Conservation (phyloP, 805 yeast species). For the Lipomyces sp. region DNA sequence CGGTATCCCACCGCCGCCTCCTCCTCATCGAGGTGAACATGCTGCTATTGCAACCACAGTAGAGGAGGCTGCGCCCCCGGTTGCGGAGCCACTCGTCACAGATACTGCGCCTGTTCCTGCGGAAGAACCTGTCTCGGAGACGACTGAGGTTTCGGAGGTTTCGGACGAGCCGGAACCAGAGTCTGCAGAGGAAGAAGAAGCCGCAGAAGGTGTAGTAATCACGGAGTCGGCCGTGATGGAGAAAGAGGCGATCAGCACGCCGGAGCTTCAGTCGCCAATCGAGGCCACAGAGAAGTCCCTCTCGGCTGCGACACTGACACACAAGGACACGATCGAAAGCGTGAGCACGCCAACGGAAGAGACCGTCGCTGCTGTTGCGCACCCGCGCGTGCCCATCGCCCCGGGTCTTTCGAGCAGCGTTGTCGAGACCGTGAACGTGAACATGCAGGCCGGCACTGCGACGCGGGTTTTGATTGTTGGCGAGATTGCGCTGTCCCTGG, state of each 20-base stretch:
- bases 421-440: slow-evolving; percentile 80
- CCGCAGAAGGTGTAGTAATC: too few species aligned
- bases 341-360: not conserved
- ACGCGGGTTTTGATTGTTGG: slow-evolving; percentile 66
- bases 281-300: not conserved
- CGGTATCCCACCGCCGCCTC: slow-evolving; percentile 22
- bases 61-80: not conserved
- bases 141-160: not conserved
- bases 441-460: slow-evolving; percentile 63
- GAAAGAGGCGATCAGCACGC: not conserved
- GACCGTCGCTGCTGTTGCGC: slow-evolving; percentile 43
- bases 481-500: slow-evolving; percentile 78
- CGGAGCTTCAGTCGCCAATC: not conserved
- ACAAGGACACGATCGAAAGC: too few species aligned
- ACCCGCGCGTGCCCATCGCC: slow-evolving; percentile 46
- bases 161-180: not conserved
- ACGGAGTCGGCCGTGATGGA: not conserved
- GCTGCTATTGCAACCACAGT: not conserved
- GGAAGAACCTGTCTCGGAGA: not conserved
- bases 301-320: not conserved
- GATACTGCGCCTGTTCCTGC: not conserved
- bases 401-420: slow-evolving; percentile 78
- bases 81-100: not conserved
- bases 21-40: slow-evolving; percentile 11
- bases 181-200: not conserved